phyloP scores from a whole-genome alignment of 306 rosid genomes.

The Cucumis melo region DNA sequence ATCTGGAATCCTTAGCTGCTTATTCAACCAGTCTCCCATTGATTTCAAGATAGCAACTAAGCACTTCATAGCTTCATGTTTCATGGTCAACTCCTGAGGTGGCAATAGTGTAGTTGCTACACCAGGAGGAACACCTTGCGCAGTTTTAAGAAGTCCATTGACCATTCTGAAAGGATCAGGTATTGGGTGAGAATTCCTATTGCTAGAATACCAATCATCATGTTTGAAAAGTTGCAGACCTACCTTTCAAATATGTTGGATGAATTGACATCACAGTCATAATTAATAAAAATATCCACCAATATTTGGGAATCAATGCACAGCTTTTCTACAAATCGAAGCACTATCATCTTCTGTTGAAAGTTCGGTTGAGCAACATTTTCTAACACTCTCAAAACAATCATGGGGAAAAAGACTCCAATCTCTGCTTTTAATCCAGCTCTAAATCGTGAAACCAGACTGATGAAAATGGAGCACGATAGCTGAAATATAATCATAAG shows the following conservation, averaged over 20 bases:
- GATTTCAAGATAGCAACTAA: slow-evolving; percentile 71
- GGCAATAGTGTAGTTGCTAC: slow-evolving; percentile 76
- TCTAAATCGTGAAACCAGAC: slow-evolving; percentile 97
- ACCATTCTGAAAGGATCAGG: slow-evolving; percentile 64
- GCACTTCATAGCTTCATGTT: slow-evolving; percentile 91
- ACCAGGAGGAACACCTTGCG: slow-evolving; percentile 99
- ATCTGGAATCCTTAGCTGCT: slow-evolving; percentile 86
- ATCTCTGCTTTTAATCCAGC: slow-evolving; percentile 97
- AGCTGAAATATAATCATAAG: slow-evolving; percentile 93
- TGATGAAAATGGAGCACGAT: slow-evolving; percentile 95
- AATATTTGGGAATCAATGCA: slow-evolving; percentile 90
- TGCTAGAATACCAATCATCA: slow-evolving; percentile 1
- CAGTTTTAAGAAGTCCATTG: slow-evolving; percentile 98
- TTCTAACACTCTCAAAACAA: slow-evolving; percentile 93
- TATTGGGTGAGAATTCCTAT: slow-evolving; percentile 10
- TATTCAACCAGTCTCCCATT: slow-evolving; percentile 95
- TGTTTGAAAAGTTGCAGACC: slow-evolving; percentile 14
- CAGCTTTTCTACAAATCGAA: slow-evolving; percentile 87
- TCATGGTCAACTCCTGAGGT: slow-evolving; percentile 80
- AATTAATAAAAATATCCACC: slow-evolving; percentile 92
- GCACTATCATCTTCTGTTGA: slow-evolving; percentile 98
- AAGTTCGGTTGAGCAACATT: slow-evolving; percentile 95
- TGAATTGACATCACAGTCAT: slow-evolving; percentile 98
- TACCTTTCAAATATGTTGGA: slow-evolving; percentile 99
- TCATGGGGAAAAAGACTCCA: slow-evolving; percentile 99